These are phyloP conservation scores for Heterobasidion annosum DNA, from an alignment of 1,284 basidiomycete species.

Conservation along the genomic window DNA sequence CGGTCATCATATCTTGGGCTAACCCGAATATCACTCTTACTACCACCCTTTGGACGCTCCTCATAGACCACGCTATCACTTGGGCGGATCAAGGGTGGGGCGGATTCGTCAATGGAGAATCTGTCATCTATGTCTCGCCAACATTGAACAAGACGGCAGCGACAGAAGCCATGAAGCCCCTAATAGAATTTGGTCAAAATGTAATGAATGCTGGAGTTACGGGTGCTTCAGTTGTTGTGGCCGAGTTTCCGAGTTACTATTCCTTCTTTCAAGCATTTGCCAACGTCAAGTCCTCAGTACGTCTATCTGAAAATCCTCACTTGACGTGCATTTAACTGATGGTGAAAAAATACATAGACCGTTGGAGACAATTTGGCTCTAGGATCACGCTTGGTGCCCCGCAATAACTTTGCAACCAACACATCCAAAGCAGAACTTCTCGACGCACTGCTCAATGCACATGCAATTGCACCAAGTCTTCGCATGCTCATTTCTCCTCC, in stretches of 20 bases:
- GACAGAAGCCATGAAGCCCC: slow-evolving; percentile 26
- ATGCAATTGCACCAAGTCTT: slow-evolving; percentile 10
- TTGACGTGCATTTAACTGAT: slow-evolving; percentile 12
- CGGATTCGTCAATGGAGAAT: slow-evolving; percentile 7
- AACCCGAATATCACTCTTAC: not conserved
- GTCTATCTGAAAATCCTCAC: slow-evolving; percentile 11
- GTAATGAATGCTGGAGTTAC: slow-evolving; percentile 7
- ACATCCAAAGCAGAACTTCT: slow-evolving; percentile 21
- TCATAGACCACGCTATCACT: slow-evolving; percentile 5
- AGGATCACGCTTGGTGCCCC: slow-evolving; percentile 33
- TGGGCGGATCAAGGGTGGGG: slow-evolving; percentile 16
- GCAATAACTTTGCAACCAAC: slow-evolving; percentile 24
- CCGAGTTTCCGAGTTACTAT: slow-evolving; percentile 27
- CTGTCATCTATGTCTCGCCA: slow-evolving; percentile 15
- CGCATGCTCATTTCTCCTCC: slow-evolving; percentile 17
- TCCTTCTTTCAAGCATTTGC: slow-evolving; percentile 30
- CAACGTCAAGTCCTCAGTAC: slow-evolving; percentile 8
- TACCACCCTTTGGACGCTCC: slow-evolving; percentile 2
- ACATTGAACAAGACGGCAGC: slow-evolving; percentile 20
- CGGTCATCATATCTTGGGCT: not conserved
- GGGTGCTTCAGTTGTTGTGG: slow-evolving; percentile 14
- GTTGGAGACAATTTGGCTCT: slow-evolving; percentile 28
- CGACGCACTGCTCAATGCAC: slow-evolving; percentile 24
- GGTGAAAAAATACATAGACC: slow-evolving; percentile 11
- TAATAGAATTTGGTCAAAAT: slow-evolving; percentile 25